Evolutionary conservation across 208 protist species (phyloP).

Genomic region (Wallacemonas collosoma): DNA sequence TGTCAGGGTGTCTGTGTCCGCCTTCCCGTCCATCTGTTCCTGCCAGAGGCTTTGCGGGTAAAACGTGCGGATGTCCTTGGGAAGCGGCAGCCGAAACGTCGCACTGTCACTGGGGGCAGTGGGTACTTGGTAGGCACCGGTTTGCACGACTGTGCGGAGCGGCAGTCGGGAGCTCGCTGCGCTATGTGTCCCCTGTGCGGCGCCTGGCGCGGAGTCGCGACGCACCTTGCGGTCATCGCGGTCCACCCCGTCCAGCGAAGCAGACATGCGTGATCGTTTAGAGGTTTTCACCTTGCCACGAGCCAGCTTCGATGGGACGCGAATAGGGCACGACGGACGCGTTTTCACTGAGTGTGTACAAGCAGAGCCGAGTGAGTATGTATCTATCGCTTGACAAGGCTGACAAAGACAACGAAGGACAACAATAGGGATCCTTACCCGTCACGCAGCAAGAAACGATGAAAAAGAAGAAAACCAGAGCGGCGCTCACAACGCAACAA

Average conservation of each 20-base stretch:
- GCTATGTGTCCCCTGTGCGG: background rate
- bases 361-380: too few relatives aligned
- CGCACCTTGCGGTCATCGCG: too few relatives aligned
- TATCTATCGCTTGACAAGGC: background rate
- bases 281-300: background rate
- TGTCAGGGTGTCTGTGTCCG: conserved; percentile 54
- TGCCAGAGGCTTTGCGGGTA: conserved; percentile 80
- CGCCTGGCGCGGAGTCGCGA: too few relatives aligned
- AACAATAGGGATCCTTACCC: background rate
- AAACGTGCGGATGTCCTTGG: conserved; percentile 23
- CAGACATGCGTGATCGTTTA: conserved; percentile 11
- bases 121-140: conserved; percentile 20
- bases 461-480: conserved; percentile 6
- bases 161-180: conserved; percentile 4
- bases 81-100: conserved; percentile 10
- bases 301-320: background rate
- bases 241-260: background rate
- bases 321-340: background rate
- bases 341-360: background rate
- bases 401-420: background rate
- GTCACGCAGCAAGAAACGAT: background rate
- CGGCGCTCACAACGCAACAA: background rate
- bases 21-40: conserved; percentile 40
- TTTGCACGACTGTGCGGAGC: conserved; percentile 21
- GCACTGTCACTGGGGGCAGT: background rate